Base-by-base conservation (phyloP, 495 filamentous ascomycete genomes). In the Schizothecium vesticola region DNA sequence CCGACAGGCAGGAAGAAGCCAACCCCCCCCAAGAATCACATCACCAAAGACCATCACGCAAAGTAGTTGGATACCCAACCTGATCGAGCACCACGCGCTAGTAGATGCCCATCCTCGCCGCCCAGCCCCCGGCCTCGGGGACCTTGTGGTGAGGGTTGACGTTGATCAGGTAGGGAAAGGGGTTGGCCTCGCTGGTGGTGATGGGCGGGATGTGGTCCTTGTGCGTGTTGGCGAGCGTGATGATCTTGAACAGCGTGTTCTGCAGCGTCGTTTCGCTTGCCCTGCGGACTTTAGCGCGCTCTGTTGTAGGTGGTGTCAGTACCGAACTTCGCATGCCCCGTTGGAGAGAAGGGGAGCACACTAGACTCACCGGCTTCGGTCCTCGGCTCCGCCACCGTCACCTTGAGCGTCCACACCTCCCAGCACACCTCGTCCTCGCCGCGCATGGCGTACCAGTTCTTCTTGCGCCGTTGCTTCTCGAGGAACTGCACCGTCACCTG, bases 181-280 rank as follows among this genome's bases (percentile, higher is more conserved):
- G 94, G 74, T 98, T 98, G 59, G 88, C 83, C 31, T 97, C 93
- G 72, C 87, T 94, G 9, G 92, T 94, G 25, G 93, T 97, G 67
- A 99, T 98, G 60, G 95, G 96, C 29, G 95, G 95, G 73, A 99
- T 97, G 80, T 99, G 95, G 74, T 97, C 92, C 77, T 96, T 97
- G 72, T 97, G 91, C 13, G 84, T 79, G 77, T 96, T 96, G 69
- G 92, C 95, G 31, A 89, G 88, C 59, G 86, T 88, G 23, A 97
- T 84, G 70, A 97, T 93, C 76, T 96, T 96, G 81, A 96, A 85
- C 58, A 92, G 89, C 3, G 93, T 89, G 67, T 91, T 91, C 31
- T 92, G 89, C 36, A 99, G 86, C 70, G 91, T 92, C 55, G 89
- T 90, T 68, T 91, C 91, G 87, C 96, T 96, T 26, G 92, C 92